Evolutionary conservation across 352 stramenopile genomes (phyloP).

Genomic region (Globisporangium abappressorium): DNA sequence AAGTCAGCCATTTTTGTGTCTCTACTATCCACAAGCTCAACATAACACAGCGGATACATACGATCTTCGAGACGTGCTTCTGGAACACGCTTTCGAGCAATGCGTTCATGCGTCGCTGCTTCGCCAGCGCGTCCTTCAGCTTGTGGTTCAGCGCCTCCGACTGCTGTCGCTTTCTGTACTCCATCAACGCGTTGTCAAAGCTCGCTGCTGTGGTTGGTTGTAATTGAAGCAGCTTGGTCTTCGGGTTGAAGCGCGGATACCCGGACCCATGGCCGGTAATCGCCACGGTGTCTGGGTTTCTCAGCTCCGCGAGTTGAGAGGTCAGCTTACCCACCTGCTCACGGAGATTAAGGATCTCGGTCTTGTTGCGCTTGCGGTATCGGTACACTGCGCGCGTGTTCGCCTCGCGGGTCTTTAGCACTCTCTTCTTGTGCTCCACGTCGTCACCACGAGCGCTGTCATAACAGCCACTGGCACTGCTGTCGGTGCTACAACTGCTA

Average conservation of each 20-base stretch:
- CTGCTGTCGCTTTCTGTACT: conserved; percentile 10
- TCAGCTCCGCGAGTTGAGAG: conserved; percentile 2
- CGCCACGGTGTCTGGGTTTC: not conserved
- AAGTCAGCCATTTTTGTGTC: too few relatives aligned
- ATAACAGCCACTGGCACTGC: not conserved
- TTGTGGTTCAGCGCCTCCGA: conserved; percentile 13
- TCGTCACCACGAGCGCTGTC: not conserved
- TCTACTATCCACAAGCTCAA: not conserved
- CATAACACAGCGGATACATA: not conserved
- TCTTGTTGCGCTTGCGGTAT: conserved; percentile 14
- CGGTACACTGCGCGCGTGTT: conserved; percentile 15
- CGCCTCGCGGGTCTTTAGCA: conserved; percentile 1
- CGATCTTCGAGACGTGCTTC: conserved; percentile 10
- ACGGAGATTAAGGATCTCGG: conserved; percentile 6
- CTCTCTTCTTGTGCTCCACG: not conserved
- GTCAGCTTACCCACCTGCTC: conserved; percentile 9
- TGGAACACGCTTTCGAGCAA: conserved; percentile 6
- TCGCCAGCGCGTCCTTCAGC: conserved; percentile 9
- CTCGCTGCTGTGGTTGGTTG: not conserved
- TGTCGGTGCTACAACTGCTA: not conserved
- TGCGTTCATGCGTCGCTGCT: conserved; percentile 12
- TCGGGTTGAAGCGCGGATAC: not conserved
- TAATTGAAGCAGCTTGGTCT: not conserved
- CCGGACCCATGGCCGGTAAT: not conserved
- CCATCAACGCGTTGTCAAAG: conserved; percentile 2